phyloP scores from a whole-genome alignment of 768 basidiomycete species.

The Phanerodontia chrysosporium region DNA sequence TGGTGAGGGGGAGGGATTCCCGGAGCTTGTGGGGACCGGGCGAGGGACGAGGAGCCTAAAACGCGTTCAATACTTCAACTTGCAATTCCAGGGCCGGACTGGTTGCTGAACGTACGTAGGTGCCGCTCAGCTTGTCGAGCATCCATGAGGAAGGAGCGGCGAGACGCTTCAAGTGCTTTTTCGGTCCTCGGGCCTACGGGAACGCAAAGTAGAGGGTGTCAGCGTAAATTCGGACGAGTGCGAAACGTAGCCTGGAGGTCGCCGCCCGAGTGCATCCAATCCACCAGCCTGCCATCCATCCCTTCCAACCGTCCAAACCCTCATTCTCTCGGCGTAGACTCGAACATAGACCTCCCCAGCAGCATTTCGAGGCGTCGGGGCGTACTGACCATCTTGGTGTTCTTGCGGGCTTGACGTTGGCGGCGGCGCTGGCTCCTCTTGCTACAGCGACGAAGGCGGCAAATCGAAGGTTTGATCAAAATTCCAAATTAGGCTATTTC shows the following conservation, averaged over 20 bases:
- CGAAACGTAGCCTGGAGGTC: slow-evolving; percentile 9
- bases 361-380: slow-evolving; percentile 13
- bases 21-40: slow-evolving; percentile 99
- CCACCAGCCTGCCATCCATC: slow-evolving; percentile 27
- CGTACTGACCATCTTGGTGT: slow-evolving; percentile 34
- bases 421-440: slow-evolving; percentile 27
- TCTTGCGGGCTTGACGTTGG: slow-evolving; percentile 31
- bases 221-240: slow-evolving; percentile 12
- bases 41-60: slow-evolving; percentile 89
- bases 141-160: slow-evolving; percentile 99
- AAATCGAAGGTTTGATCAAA: slow-evolving; percentile 1
- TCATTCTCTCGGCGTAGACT: slow-evolving; percentile 1
- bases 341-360: slow-evolving; percentile 10
- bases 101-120: slow-evolving; percentile 62
- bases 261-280: slow-evolving; percentile 26
- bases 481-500: background rate
- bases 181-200: slow-evolving; percentile 88
- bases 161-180: slow-evolving; percentile 98
- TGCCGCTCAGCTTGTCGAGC: slow-evolving; percentile 97
- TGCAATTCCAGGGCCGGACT: background rate
- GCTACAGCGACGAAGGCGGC: slow-evolving; percentile 1
- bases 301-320: slow-evolving; percentile 10
- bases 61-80: slow-evolving; percentile 8
- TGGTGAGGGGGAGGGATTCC: slow-evolving; percentile 93
- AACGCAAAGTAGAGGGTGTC: slow-evolving; percentile 17